Percentiles rank a stretch among this genome's conserved stretches.
These are phyloP conservation scores for Penicillium psychrosexuale DNA, from an alignment of 2,329 filamentous ascomycete genomes.

Conservation along the genomic window DNA sequence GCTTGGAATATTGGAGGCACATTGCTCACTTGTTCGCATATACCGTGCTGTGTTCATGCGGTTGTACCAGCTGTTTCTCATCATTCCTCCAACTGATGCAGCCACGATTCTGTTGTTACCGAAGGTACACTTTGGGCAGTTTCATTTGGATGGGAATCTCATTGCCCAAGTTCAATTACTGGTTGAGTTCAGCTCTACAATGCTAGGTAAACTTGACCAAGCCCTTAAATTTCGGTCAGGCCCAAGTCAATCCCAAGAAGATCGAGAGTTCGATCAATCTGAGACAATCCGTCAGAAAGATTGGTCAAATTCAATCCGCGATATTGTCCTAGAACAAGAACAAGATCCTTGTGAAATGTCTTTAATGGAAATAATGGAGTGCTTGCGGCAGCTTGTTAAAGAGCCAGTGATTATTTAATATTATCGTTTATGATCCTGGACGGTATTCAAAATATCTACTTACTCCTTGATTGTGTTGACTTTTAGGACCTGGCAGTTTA, in stretches of 20 bases:
- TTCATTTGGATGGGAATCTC: constrained; percentile 10
- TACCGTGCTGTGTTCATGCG: constrained; percentile 17
- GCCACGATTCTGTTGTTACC: constrained; percentile 12
- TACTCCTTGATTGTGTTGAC: not conserved
- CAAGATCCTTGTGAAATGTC: constrained; percentile 2
- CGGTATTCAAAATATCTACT: not conserved
- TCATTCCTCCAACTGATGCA: constrained; percentile 13
- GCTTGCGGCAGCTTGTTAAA: constrained; percentile 13
- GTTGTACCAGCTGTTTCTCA: constrained; percentile 18
- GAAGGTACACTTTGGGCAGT: constrained; percentile 7
- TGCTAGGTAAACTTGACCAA: constrained; percentile 13
- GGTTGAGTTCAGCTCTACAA: constrained; percentile 13
- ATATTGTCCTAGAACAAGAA: constrained; percentile 15
- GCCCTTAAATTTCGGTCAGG: constrained; percentile 5
- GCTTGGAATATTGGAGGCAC: constrained; percentile 15
- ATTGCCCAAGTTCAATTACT: constrained; percentile 10
- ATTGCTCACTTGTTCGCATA: constrained; percentile 15
- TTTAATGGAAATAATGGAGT: constrained; percentile 16
- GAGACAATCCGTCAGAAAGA: not conserved
- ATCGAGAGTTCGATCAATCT: not conserved
- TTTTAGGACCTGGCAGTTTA: not conserved
- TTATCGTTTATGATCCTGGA: too few relatives aligned
- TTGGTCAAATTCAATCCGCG: constrained; percentile 9
- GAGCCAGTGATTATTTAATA: constrained; percentile 2
- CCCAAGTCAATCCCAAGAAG: not conserved